Evolutionary conservation across 306 rosid genomes (phyloP).

Genomic region (Oemleria cerasiformis): DNA sequence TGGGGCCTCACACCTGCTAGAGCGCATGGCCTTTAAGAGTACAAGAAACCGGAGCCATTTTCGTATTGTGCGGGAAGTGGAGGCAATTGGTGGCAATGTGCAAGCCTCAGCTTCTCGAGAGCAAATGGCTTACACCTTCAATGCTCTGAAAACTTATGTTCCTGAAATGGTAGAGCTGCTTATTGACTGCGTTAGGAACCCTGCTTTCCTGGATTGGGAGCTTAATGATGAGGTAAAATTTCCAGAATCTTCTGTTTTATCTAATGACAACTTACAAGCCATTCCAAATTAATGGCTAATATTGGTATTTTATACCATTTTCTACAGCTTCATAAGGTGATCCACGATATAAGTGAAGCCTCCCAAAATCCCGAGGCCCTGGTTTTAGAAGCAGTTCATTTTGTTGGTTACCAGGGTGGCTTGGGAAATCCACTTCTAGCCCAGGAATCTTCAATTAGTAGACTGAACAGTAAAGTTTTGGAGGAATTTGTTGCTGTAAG

Average conservation of each 20-base stretch:
- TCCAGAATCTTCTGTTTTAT: neutral
- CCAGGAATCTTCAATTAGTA: slow-evolving; percentile 55
- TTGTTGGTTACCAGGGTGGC: slow-evolving; percentile 86
- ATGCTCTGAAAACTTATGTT: slow-evolving; percentile 78
- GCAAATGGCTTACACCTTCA: slow-evolving; percentile 90
- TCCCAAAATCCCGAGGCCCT: slow-evolving; percentile 78
- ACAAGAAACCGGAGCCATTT: slow-evolving; percentile 81
- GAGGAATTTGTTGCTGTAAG: slow-evolving; percentile 93
- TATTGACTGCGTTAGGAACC: slow-evolving; percentile 70
- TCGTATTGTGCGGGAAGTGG: slow-evolving; percentile 82
- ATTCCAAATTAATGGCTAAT: neutral
- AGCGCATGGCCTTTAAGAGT: slow-evolving; percentile 86
- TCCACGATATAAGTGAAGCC: slow-evolving; percentile 71
- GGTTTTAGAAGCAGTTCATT: slow-evolving; percentile 82
- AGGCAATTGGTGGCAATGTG: slow-evolving; percentile 90
- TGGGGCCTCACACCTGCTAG: slow-evolving; percentile 81
- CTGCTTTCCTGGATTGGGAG: slow-evolving; percentile 93
- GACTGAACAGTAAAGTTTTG: slow-evolving; percentile 57
- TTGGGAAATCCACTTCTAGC: slow-evolving; percentile 86
- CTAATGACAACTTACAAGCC: neutral
- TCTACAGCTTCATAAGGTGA: slow-evolving; percentile 68
- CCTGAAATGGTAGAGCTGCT: slow-evolving; percentile 97
- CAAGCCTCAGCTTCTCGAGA: slow-evolving; percentile 88
- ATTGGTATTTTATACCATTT: neutral
- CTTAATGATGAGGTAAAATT: slow-evolving; percentile 78